Conservation (phyloP, 139 green algal genomes). For the Deuterostichococcus epilithicus region DNA sequence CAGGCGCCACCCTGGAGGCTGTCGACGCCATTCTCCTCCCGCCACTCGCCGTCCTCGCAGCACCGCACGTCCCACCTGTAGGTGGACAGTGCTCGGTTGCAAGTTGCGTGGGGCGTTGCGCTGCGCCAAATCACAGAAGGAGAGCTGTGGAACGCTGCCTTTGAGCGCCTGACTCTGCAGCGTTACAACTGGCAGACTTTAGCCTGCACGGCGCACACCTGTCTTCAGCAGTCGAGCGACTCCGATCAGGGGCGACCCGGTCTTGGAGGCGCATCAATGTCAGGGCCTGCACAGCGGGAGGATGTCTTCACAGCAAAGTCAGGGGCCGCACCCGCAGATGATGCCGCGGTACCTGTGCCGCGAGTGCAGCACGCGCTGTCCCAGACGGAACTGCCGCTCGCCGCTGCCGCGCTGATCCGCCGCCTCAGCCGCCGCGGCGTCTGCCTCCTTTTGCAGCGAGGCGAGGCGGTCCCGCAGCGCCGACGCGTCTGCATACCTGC, state of each 20-base stretch:
- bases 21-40: constrained; percentile 30
- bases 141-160: not conserved
- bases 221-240: too few species aligned
- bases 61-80: constrained; percentile 67
- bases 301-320: not conserved
- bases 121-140: too few species aligned
- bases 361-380: constrained; percentile 66
- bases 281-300: not conserved
- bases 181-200: too few species aligned
- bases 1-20: constrained; percentile 16
- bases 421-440: constrained; percentile 22
- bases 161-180: too few species aligned
- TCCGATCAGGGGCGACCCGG: too few species aligned
- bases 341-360: constrained; percentile 57
- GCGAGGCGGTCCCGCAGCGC: constrained; percentile 59
- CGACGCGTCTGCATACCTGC: constrained; percentile 69
- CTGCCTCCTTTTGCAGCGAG: constrained; percentile 47
- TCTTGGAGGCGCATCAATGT: too few species aligned
- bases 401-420: constrained; percentile 13
- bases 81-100: too few species aligned
- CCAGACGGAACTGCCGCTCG: constrained; percentile 45
- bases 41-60: constrained; percentile 73
- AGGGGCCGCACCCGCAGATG: constrained; percentile 38
- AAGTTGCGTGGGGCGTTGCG: too few species aligned
- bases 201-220: too few species aligned